phyloP scores from a whole-genome alignment of 2,329 filamentous ascomycete species.

The Blastomyces silverae region DNA sequence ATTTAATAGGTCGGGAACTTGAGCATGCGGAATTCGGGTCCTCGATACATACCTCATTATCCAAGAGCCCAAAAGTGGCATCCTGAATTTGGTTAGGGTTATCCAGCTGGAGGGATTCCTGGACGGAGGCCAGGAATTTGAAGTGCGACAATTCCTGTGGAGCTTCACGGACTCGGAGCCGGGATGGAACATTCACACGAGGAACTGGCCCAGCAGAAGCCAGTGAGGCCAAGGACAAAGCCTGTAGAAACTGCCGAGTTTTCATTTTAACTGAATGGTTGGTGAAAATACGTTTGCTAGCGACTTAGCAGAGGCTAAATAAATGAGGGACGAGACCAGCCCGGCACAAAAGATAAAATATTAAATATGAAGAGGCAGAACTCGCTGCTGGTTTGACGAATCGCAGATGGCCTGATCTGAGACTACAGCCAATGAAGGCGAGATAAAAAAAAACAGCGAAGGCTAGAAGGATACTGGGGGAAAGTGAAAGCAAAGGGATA shows the following conservation, averaged over 20 bases:
- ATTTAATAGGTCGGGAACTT: too few relatives aligned
- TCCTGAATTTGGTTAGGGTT: slow-evolving; percentile 47
- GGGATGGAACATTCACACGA: neutral
- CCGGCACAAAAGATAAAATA: slow-evolving; percentile 1
- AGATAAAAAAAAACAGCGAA: too few relatives aligned
- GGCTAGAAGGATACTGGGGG: neutral
- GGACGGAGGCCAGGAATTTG: slow-evolving; percentile 44
- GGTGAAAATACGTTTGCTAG: neutral
- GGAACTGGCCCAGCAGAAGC: slow-evolving; percentile 5
- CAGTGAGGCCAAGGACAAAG: slow-evolving; percentile 8
- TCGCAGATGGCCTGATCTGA: slow-evolving; percentile 1
- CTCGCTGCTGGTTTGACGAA: slow-evolving; percentile 7
- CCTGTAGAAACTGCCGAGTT: slow-evolving; percentile 9
- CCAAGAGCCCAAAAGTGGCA: slow-evolving; percentile 49
- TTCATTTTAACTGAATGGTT: slow-evolving; percentile 8
- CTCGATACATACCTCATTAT: slow-evolving; percentile 35
- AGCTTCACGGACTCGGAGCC: slow-evolving; percentile 41
- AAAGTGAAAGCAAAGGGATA: neutral
- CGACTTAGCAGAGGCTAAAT: neutral
- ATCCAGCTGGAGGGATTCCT: slow-evolving; percentile 40
- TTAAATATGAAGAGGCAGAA: neutral
- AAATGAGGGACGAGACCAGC: slow-evolving; percentile 14
- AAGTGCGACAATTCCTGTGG: slow-evolving; percentile 54
- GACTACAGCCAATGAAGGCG: neutral
- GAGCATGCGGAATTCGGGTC: neutral